Evolutionary conservation across 345 rosid genomes (phyloP).

Genomic region (Corchorus olitorius): DNA sequence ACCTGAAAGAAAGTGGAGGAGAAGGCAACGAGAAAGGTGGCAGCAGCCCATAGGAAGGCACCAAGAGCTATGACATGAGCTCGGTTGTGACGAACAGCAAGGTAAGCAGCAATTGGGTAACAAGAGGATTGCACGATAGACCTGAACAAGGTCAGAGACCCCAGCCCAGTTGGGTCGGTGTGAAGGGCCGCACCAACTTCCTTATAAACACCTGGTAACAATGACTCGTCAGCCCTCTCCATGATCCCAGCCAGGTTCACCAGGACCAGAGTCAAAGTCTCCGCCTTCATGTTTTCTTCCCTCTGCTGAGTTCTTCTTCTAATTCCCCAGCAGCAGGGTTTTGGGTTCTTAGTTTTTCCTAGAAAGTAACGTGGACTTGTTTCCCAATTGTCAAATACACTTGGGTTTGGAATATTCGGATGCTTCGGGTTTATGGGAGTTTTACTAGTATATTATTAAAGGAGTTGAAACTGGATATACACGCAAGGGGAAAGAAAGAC

Average conservation of each 20-base stretch:
- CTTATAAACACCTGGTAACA: slow-evolving; percentile 86
- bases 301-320: neutral
- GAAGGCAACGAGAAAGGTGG: slow-evolving; percentile 74
- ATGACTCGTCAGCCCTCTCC: slow-evolving; percentile 93
- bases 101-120: slow-evolving; percentile 68
- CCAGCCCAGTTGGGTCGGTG: slow-evolving; percentile 81
- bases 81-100: slow-evolving; percentile 58
- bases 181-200: slow-evolving; percentile 90
- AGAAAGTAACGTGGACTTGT: neutral
- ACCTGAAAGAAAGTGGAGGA: slow-evolving; percentile 73
- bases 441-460: neutral
- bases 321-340: neutral
- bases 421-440: neutral
- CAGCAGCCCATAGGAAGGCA: slow-evolving; percentile 78
- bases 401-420: slow-evolving; percentile 3
- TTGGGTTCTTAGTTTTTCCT: neutral
- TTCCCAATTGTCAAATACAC: neutral
- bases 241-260: slow-evolving; percentile 86
- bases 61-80: slow-evolving; percentile 71
- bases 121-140: slow-evolving; percentile 61
- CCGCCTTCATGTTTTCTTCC: slow-evolving; percentile 52
- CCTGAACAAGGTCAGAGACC: slow-evolving; percentile 67
- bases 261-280: slow-evolving; percentile 64
- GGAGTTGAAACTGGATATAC: neutral
- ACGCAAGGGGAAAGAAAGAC: neutral